Conservation (phyloP, 768 basidiomycete species). For the Suillus placidus region DNA sequence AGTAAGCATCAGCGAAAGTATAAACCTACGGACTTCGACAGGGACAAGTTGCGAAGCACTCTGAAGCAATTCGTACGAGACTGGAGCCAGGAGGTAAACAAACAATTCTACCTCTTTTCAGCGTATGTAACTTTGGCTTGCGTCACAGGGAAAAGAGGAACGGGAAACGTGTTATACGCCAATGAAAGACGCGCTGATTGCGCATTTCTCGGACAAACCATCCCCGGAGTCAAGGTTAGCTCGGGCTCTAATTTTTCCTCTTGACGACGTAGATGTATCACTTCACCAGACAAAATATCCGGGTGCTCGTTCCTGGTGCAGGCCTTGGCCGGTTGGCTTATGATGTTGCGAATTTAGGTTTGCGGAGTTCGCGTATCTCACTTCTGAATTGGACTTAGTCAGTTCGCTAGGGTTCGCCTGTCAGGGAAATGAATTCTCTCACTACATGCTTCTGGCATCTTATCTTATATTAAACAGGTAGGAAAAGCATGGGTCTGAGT, state of each 20-base stretch:
- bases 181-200: conserved; percentile 72
- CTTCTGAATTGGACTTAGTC: conserved; percentile 4
- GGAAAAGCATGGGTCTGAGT: conserved; percentile 15
- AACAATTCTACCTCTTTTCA: neutral
- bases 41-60: conserved; percentile 91
- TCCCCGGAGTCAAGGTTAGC: neutral
- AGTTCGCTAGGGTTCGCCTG: conserved; percentile 73
- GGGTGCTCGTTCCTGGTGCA: conserved; percentile 88
- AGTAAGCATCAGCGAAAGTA: conserved; percentile 32
- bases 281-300: conserved; percentile 51
- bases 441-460: conserved; percentile 92
- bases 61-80: conserved; percentile 92
- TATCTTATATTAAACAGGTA: conserved; percentile 88
- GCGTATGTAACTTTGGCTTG: neutral
- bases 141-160: conserved; percentile 67
- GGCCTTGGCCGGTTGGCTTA: conserved; percentile 88
- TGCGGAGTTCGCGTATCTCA: conserved; percentile 16
- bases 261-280: conserved; percentile 40
- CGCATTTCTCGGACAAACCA: conserved; percentile 50
- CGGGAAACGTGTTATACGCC: conserved; percentile 81
- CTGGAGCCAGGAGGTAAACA: conserved; percentile 80
- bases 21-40: conserved; percentile 69
- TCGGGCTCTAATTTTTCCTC: neutral
- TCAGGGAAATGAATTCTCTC: conserved; percentile 95
- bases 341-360: conserved; percentile 84